Percentiles rank a stretch among this genome's conserved stretches.
phyloP scores from a whole-genome alignment of 2,329 filamentous ascomycete genomes.

The Drechslerella dactyloides region DNA sequence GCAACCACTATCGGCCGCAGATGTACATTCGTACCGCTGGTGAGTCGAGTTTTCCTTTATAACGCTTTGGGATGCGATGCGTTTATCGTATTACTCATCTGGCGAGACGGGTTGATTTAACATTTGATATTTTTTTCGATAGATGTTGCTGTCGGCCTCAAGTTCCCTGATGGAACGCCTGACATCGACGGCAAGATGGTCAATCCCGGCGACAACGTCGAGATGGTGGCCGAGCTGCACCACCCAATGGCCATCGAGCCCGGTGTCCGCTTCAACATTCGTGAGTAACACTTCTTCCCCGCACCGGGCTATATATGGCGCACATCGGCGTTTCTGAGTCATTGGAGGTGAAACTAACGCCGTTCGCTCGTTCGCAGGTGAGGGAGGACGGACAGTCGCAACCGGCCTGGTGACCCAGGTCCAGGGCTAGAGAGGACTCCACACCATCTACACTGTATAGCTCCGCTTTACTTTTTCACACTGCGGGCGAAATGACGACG shows the following conservation, averaged over 20 bases:
- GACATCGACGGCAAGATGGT: conserved; percentile 78
- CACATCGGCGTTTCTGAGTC: conserved; percentile 26
- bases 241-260: conserved; percentile 85
- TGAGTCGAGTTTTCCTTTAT: conserved; percentile 60
- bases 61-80: neutral
- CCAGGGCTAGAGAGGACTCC: conserved; percentile 58
- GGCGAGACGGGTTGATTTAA: neutral
- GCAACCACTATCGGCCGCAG: conserved; percentile 94
- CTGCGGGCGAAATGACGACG: neutral
- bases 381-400: conserved; percentile 68
- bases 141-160: conserved; percentile 73
- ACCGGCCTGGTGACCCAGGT: conserved; percentile 83
- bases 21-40: conserved; percentile 93
- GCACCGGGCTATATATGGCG: conserved; percentile 7
- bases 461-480: neutral
- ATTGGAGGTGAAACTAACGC: conserved; percentile 24
- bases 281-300: conserved; percentile 79
- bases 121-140: no score
- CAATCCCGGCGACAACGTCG: conserved; percentile 98
- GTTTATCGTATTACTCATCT: neutral
- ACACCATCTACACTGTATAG: neutral
- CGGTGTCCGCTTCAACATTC: conserved; percentile 96
- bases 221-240: conserved; percentile 90
- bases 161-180: conserved; percentile 83
- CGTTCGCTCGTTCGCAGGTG: conserved; percentile 25